A percentile compares a stretch with the other conserved stretches of the same genome.
phyloP scores from a whole-genome alignment of 1,284 basidiomycete species.

The Fomitopsis pinicola region DNA sequence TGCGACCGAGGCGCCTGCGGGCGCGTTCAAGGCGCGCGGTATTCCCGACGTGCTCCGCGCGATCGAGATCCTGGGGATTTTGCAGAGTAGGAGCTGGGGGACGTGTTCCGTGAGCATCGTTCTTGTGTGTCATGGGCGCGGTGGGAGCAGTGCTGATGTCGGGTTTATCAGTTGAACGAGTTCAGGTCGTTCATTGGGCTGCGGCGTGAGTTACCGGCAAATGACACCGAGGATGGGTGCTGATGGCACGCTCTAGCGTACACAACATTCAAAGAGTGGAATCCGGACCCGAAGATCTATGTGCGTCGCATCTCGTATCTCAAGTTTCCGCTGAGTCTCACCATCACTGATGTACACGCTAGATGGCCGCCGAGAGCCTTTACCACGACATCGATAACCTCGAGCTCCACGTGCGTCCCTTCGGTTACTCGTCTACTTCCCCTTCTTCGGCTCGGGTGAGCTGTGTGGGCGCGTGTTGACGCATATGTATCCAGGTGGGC shows the following conservation, averaged over 20 bases:
- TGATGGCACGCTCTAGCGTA: slow-evolving; percentile 29
- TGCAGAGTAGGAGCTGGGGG: slow-evolving; percentile 69
- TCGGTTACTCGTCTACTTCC: too few relatives aligned
- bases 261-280: slow-evolving; percentile 73
- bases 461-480: not conserved
- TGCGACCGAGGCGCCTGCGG: slow-evolving; percentile 63
- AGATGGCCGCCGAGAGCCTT: slow-evolving; percentile 63
- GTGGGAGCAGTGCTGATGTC: not conserved
- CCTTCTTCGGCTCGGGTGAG: slow-evolving; percentile 40
- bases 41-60: slow-evolving; percentile 65
- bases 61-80: slow-evolving; percentile 71
- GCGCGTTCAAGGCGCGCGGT: slow-evolving; percentile 71
- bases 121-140: not conserved
- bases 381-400: slow-evolving; percentile 76
- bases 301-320: slow-evolving; percentile 25
- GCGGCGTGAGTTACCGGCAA: slow-evolving; percentile 27
- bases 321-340: not conserved
- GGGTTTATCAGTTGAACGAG: slow-evolving; percentile 49
- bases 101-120: slow-evolving; percentile 46
- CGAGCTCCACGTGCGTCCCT: slow-evolving; percentile 48
- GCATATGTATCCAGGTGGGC: slow-evolving; percentile 27
- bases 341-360: not conserved
- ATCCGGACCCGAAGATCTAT: slow-evolving; percentile 58
- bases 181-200: slow-evolving; percentile 57
- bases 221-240: not conserved